A percentile compares a stretch with the other conserved stretches of the same genome.
phyloP scores from a whole-genome alignment of 2,329 filamentous ascomycete genomes.

The Colletotrichum cuscutae region DNA sequence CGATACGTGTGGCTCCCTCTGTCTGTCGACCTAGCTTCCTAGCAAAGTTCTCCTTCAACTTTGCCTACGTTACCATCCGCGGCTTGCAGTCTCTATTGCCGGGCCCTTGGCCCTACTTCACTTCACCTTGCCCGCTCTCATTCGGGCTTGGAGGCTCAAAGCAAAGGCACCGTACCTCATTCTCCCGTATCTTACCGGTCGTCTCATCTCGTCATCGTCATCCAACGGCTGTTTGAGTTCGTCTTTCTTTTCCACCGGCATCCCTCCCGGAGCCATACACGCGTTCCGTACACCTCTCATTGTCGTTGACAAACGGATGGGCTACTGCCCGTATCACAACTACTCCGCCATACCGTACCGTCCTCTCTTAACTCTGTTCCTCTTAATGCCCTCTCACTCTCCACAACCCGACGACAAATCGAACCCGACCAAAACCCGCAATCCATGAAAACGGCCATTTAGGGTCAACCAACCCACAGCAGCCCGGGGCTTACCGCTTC shows the following conservation, averaged over 20 bases:
- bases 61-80: not conserved
- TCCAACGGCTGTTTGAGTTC: not conserved
- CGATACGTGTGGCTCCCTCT: slow-evolving; percentile 8
- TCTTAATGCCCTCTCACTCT: slow-evolving; percentile 1
- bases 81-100: not conserved
- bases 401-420: slow-evolving; percentile 21
- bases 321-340: slow-evolving; percentile 2
- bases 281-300: not conserved
- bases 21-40: not conserved
- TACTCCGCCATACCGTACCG: slow-evolving; percentile 7
- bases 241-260: not conserved
- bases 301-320: slow-evolving; percentile 18
- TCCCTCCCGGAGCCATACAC: not conserved
- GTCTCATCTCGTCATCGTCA: slow-evolving; percentile 20
- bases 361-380: not conserved
- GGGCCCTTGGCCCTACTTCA: slow-evolving; percentile 1
- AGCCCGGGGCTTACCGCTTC: slow-evolving; percentile 1
- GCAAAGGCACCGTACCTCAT: not conserved
- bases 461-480: not conserved
- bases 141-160: not conserved
- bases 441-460: slow-evolving; percentile 21
- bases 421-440: slow-evolving; percentile 5
- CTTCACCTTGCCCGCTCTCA: not conserved
- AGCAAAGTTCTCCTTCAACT: slow-evolving; percentile 13
- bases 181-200: slow-evolving; percentile 12